These are phyloP conservation scores for Rauvolfia tetraphylla DNA, from an alignment of 257 asterid genomes.

Conservation along the genomic window DNA sequence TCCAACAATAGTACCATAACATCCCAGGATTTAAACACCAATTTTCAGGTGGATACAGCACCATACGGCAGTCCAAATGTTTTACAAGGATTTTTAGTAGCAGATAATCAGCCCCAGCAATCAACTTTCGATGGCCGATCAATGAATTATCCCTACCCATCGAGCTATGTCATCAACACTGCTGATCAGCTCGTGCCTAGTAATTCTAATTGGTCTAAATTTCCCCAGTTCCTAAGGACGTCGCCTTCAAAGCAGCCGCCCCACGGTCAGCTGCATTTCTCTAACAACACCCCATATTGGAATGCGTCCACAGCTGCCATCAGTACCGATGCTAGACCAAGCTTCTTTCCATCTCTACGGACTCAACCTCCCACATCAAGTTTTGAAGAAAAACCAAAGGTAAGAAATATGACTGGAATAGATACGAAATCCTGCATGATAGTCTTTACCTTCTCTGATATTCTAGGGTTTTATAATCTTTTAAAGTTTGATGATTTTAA, in stretches of 20 bases:
- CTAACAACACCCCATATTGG: slow-evolving; percentile 74
- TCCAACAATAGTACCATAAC: slow-evolving; percentile 40
- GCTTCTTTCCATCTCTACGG: slow-evolving; percentile 52
- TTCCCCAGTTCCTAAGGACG: slow-evolving; percentile 45
- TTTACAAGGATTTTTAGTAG: slow-evolving; percentile 37
- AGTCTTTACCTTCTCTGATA: not conserved
- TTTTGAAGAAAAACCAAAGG: slow-evolving; percentile 54
- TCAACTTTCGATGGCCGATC: no score
- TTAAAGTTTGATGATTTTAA: not conserved
- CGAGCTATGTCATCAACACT: slow-evolving; percentile 28
- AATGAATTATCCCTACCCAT: slow-evolving; percentile 33
- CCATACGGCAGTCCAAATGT: slow-evolving; percentile 34
- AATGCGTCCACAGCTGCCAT: slow-evolving; percentile 45
- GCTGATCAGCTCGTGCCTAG: slow-evolving; percentile 24
- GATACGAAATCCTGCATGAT: not conserved
- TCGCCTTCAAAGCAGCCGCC: slow-evolving; percentile 48
- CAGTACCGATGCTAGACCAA: slow-evolving; percentile 39
- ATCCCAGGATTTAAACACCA: slow-evolving; percentile 33
- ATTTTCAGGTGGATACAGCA: slow-evolving; percentile 48
- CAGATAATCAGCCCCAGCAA: no score
- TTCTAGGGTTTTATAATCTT: slow-evolving; percentile 3
- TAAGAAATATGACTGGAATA: no score
- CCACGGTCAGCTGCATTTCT: slow-evolving; percentile 57
- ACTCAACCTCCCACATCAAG: slow-evolving; percentile 44
- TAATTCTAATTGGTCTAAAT: slow-evolving; percentile 39